Base-by-base conservation (phyloP, 495 filamentous ascomycete genomes). In the Bombardia bombarda region DNA sequence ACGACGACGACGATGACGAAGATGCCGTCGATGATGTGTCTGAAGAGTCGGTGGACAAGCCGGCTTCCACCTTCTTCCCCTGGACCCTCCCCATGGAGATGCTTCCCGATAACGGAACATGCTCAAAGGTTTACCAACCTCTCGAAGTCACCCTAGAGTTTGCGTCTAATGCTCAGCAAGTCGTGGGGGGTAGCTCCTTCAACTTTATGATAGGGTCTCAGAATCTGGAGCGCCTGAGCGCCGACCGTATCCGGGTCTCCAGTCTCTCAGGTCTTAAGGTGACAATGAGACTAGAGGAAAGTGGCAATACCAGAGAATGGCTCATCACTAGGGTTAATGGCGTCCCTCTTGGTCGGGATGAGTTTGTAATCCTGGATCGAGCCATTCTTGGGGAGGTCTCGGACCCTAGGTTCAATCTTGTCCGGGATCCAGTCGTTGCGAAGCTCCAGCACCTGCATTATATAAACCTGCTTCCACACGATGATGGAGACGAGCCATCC, bases 21-120 rank as follows among this genome's bases (percentile, higher is more conserved):
- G n/a, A n/a, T n/a, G 46, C 46, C 10, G 45, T 36, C 22, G 51
- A 40, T 4, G 49, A 56, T 18, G 26, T 47, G 17, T 38, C 40
- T 12, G 51, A 23, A 46, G 75, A 40, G 66, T 74, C 42, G 62
- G 70, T 53, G 20, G 42, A 71, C 67, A 25, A 51, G 52, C 76
- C 73, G 14, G 55, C 77, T 68, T 90, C 56, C 81, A 89, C 54
- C 2, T 86, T 86, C 50, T 98, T 86, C 50, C 92, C 92, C 3
- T 96, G 90, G 88, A 95, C 92, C 0, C 67, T 97, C 1, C 88
- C 90, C 0, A 65, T 68, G 3, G 73, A 80, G 33, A 64, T 92
- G 34, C 69, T 95, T 7, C 87, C 87, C 0, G 68, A 67, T 16
- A 78, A 92, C 46, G 90, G 80, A 2, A 80, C 70, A 9, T 90